Base-by-base conservation (phyloP, 2,329 filamentous ascomycete species). In the Dendryphion nanum region DNA sequence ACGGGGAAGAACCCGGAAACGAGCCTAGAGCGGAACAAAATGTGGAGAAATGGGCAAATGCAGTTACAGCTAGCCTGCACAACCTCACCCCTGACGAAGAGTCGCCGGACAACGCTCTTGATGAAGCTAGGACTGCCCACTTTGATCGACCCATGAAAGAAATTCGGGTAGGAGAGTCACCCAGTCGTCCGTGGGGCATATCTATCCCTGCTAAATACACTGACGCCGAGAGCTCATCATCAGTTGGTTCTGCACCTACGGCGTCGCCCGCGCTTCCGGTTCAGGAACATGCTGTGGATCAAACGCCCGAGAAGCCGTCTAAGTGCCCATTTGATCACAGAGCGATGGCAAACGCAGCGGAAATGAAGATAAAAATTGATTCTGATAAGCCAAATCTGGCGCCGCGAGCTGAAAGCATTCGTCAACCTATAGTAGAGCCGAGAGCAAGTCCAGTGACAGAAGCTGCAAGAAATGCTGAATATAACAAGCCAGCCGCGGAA, bases 121-220 rank as follows among this genome's bases (percentile, higher is more conserved):
- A 79, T 3, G 78, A 81, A 18, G 76, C 82, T 30, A 78, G 89
- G 40, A 75, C 82, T 47, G 77, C 82, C 40, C 86, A 83, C 55
- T 96, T 95, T 60, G 89, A 95, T 50, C 79, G 90, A 30, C 83
- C 86, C 0, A 66, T 97, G 36, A 88, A 91, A 59, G 91, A 96
- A 53, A 80, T 97, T 7, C 78, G 91, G n/a, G 82, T 97, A 16
- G 91, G 91, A 30, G 91, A 97, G 66, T 95, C 88, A 12, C 91
- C 91, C 4, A 95, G 86, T 63, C 78, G 91, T 30, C 91, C 91
- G 12, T 96, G 90, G 90, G 90, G 90, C 5, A 95, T 96, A 36
- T 80, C 81, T 4, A 83, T 96, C 0, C 90, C 90, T 3, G 64
- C 64, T n/a, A 66, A 68, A 42, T 74, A 72, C 40, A 60, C 67